phyloP scores from a whole-genome alignment of 805 yeast genomes.

The Ogataea saltuana region DNA sequence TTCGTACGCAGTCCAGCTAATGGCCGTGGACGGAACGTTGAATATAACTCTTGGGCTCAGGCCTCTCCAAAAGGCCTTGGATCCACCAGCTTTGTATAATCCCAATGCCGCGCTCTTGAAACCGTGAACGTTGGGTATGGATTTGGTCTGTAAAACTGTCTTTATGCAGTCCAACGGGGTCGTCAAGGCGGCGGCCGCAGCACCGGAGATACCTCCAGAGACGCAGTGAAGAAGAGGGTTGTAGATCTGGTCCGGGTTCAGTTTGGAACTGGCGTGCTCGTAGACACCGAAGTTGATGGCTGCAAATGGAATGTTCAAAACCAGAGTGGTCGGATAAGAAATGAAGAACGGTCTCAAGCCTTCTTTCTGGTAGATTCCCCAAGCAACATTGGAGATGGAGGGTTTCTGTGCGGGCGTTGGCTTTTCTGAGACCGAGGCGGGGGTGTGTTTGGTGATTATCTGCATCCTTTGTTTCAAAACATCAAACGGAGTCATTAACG shows the following conservation, averaged over 20 bases:
- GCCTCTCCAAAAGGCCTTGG: constrained; percentile 76
- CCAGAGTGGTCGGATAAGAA: constrained; percentile 90
- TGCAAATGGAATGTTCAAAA: constrained; percentile 92
- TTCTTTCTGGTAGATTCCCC: constrained; percentile 55
- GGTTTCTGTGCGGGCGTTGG: constrained; percentile 9
- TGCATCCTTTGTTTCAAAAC: constrained; percentile 96
- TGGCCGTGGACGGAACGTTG: constrained; percentile 94
- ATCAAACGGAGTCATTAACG: constrained; percentile 96
- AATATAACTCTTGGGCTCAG: constrained; percentile 87
- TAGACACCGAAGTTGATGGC: constrained; percentile 92
- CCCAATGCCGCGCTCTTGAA: constrained; percentile 69
- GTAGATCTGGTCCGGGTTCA: constrained; percentile 77
- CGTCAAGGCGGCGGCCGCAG: constrained; percentile 90
- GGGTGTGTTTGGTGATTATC: constrained; percentile 28
- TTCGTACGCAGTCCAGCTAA: constrained; percentile 97
- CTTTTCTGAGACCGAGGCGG: constrained; percentile 8
- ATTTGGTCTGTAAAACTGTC: constrained; percentile 85
- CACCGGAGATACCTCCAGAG: constrained; percentile 93
- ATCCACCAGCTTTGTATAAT: constrained; percentile 60
- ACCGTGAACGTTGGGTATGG: constrained; percentile 60
- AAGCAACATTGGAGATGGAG: constrained; percentile 32
- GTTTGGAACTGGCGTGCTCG: constrained; percentile 73
- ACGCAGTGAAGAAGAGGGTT: constrained; percentile 92
- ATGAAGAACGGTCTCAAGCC: constrained; percentile 83
- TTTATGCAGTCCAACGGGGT: constrained; percentile 94